Percentiles rank a stretch among this genome's conserved stretches.
Conservation (phyloP, 306 rosid species). For the Cucurbita moschata region DNA sequence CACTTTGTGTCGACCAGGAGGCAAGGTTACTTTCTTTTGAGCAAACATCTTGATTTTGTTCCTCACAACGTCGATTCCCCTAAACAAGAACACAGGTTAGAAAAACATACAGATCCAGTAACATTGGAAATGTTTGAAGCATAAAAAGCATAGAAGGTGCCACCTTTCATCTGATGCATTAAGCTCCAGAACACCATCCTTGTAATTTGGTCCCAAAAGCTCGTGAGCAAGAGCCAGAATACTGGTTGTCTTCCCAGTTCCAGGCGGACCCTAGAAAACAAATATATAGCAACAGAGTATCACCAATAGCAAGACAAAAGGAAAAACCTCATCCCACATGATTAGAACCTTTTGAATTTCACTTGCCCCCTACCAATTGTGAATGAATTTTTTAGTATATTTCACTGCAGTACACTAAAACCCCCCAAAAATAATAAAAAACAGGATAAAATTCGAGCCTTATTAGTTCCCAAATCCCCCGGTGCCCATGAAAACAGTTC, state of each 20-base stretch:
- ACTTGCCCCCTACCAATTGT: not conserved
- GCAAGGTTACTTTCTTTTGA: conserved; percentile 71
- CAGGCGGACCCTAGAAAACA: conserved; percentile 78
- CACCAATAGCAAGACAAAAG: not conserved
- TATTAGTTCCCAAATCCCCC: not conserved
- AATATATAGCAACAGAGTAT: conserved; percentile 2
- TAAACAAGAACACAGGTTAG: conserved; percentile 6
- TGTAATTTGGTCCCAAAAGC: conserved; percentile 67
- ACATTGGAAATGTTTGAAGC: not conserved
- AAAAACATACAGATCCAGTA: not conserved
- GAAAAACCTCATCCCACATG: not conserved
- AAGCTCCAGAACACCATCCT: conserved; percentile 83
- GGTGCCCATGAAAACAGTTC: not conserved
- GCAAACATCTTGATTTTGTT: conserved; percentile 98
- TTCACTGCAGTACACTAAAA: not conserved
- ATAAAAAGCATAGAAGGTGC: not conserved
- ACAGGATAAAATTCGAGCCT: not conserved
- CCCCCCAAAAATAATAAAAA: not conserved
- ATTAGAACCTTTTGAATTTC: not conserved
- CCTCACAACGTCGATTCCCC: conserved; percentile 98
- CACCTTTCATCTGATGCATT: conserved; percentile 95
- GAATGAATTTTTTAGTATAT: not conserved
- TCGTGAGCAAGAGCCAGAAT: conserved; percentile 89
- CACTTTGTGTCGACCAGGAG: conserved; percentile 71
- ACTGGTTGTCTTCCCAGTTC: conserved; percentile 90